Evolutionary conservation across 768 basidiomycete genomes (phyloP), one percentile per base, ranked within the genome.

Genomic region (Serpula lacrymans): DNA sequence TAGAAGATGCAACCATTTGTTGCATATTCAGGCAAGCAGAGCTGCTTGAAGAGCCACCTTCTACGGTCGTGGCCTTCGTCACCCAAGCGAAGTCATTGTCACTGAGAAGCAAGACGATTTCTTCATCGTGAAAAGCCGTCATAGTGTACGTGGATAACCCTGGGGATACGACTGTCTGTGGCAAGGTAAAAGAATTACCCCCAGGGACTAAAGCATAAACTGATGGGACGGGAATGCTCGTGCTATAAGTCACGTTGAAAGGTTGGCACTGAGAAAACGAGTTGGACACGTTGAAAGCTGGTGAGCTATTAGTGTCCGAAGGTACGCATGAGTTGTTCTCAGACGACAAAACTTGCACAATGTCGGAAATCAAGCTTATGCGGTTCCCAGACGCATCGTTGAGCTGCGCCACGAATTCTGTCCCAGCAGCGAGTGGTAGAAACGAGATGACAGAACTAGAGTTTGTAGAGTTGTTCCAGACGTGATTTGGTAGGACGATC

Each of bases 331-430:
- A 58, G 0, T 61, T 53, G 47, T 72, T 62, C 41, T 54, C 51
- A 16, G 73, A 75, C 14, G 68, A 57, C 4, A 65, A 52, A 12
- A 82, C 67, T 13, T 52, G 59, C 23, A 73, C 66, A 12, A 81
- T 48, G 44, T 77, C 71, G 17, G 80, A 81, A 6, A 73, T 62
- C 12, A 43, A 48, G 1, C 72, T 70, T 4, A 69, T 51, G 34
- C 55, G 62, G 5, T 59, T 50, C n/a, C 72, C 75, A 4, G 46
- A 42, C 0, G 58, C 57, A 52, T 77, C 71, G 43, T 78, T 72
- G 20, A 83, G 66, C 9, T 77, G 74, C 6, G 78, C 76, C 29
- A 84, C 50, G 43, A 82, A 80, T 11, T 55, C 53, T 6, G 74
- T 70, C 20, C 68, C 71, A 2, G 68, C 72, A 2, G 67, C 45